Evolutionary conservation across 805 yeast species (phyloP).

Genomic region (Metschnikowia reukaufii): DNA sequence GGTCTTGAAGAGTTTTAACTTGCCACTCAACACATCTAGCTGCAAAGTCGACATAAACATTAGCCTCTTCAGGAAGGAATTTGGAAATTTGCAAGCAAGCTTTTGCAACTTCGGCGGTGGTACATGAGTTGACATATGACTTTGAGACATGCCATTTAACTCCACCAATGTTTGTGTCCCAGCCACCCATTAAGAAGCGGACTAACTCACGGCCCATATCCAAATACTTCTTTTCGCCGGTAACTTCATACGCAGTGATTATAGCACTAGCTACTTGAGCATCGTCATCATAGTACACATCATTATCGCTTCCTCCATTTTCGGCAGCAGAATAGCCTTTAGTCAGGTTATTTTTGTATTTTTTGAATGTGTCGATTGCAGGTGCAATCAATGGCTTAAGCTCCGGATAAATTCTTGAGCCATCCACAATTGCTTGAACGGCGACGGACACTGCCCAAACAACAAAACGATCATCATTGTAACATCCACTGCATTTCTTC

Average conservation of each 20-base stretch:
- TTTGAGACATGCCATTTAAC: constrained; percentile 65
- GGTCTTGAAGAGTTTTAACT: constrained; percentile 50
- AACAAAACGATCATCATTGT: constrained; percentile 53
- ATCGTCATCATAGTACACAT: constrained; percentile 72
- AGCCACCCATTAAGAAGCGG: constrained; percentile 64
- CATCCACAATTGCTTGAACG: constrained; percentile 67
- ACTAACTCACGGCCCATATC: constrained; percentile 58
- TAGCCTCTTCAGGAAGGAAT: constrained; percentile 49
- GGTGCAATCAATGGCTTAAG: constrained; percentile 54
- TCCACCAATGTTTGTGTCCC: constrained; percentile 60
- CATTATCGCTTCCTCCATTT: constrained; percentile 56
- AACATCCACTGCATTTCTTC: constrained; percentile 38
- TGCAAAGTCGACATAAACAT: constrained; percentile 57
- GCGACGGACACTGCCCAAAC: constrained; percentile 72
- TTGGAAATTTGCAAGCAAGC: constrained; percentile 58
- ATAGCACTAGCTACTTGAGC: constrained; percentile 71
- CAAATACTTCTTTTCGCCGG: constrained; percentile 52
- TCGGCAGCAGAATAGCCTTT: constrained; percentile 68
- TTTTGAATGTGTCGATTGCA: constrained; percentile 48
- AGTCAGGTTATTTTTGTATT: constrained; percentile 49
- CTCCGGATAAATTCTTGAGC: constrained; percentile 53
- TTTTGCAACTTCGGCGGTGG: constrained; percentile 66
- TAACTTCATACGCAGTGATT: constrained; percentile 66
- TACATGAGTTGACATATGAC: constrained; percentile 61
- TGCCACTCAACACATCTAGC: constrained; percentile 59